Conservation (phyloP, 495 filamentous ascomycete genomes). For the Sporormia fimetaria region DNA sequence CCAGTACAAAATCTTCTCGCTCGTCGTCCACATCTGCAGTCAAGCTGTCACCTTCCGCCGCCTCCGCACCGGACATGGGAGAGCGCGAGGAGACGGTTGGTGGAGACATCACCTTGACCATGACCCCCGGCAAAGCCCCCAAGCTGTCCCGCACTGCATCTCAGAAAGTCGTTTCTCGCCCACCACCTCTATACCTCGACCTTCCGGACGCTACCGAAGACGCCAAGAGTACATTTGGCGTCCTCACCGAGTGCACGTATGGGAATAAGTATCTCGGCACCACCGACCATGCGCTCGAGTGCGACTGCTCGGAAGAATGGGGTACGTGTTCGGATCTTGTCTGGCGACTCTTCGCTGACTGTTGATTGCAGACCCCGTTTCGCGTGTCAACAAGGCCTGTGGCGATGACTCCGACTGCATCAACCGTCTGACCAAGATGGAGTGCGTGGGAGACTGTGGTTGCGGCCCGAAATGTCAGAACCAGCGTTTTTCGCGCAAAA, state of each 20-base stretch:
- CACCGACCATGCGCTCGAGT: constrained; percentile 87
- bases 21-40: constrained; percentile 34
- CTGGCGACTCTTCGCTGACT: too few relatives aligned
- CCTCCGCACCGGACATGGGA: constrained; percentile 34
- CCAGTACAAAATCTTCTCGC: constrained; percentile 18
- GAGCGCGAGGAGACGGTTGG: constrained; percentile 40
- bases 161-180: constrained; percentile 51
- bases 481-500: constrained; percentile 81
- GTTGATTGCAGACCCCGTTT: constrained; percentile 44
- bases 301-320: constrained; percentile 92
- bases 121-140: constrained; percentile 55
- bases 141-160: constrained; percentile 67
- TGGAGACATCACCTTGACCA: constrained; percentile 50
- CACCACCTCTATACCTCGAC: constrained; percentile 55
- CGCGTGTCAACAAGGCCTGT: constrained; percentile 66
- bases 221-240: constrained; percentile 62
- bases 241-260: constrained; percentile 75
- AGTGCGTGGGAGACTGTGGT: constrained; percentile 77
- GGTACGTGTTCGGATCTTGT: constrained; percentile 54
- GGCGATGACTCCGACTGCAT: constrained; percentile 98
- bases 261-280: constrained; percentile 78
- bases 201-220: constrained; percentile 64
- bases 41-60: constrained; percentile 30
- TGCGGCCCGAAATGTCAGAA: constrained; percentile 87
- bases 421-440: constrained; percentile 95